A percentile compares a stretch with the other conserved stretches of the same genome.
Evolutionary conservation across 352 stramenopile species (phyloP).

Genomic region (Phytophthora brassicae): DNA sequence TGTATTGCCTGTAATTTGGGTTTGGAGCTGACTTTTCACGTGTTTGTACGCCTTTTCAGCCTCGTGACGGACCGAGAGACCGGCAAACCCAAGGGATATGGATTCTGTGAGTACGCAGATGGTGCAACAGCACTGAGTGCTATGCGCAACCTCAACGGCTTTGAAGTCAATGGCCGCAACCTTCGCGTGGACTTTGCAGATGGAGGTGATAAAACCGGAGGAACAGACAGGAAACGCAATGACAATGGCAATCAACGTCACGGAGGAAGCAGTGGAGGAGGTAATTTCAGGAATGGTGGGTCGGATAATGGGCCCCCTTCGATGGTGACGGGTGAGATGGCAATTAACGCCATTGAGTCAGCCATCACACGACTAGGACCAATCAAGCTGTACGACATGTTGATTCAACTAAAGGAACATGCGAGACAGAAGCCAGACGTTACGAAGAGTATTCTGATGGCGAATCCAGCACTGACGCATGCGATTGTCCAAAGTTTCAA

Average conservation of each 20-base stretch:
- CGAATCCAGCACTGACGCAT: conserved; percentile 81
- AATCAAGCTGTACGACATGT: conserved; percentile 86
- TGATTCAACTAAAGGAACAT: conserved; percentile 78
- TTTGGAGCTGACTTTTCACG: conserved; percentile 7
- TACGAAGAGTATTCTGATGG: conserved; percentile 73
- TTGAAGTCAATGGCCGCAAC: conserved; percentile 83
- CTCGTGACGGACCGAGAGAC: conserved; percentile 84
- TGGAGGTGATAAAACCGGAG: conserved; percentile 58
- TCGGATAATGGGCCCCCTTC: conserved; percentile 27
- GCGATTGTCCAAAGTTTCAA: conserved; percentile 87
- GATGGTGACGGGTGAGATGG: conserved; percentile 69
- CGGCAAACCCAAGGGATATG: conserved; percentile 85
- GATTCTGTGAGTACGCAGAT: conserved; percentile 86
- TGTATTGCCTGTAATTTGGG: neutral
- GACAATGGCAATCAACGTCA: conserved; percentile 27
- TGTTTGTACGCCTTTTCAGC: conserved; percentile 27
- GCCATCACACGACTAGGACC: conserved; percentile 68
- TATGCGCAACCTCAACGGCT: conserved; percentile 87
- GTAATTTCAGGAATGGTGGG: conserved; percentile 29
- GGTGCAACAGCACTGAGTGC: conserved; percentile 80
- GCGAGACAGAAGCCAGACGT: conserved; percentile 72
- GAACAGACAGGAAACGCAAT: conserved; percentile 32
- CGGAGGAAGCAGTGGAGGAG: conserved; percentile 21
- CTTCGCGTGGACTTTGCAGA: conserved; percentile 86
- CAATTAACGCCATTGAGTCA: conserved; percentile 79